Evolutionary conservation across 2,329 filamentous ascomycete species (phyloP).

Genomic region (Rasamsonia emersonii): DNA sequence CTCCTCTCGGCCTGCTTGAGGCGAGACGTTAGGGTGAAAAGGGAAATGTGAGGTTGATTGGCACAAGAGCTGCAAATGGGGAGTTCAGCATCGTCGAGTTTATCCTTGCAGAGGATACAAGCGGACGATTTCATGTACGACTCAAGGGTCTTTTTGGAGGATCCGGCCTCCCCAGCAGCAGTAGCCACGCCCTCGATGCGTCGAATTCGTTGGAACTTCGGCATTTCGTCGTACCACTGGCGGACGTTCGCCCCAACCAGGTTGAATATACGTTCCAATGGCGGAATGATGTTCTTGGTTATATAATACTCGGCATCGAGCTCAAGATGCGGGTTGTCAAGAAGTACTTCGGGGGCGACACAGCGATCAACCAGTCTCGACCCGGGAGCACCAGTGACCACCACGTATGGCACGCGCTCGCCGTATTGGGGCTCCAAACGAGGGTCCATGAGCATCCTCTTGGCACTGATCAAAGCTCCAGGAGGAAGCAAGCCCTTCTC

Average conservation of each 20-base stretch:
- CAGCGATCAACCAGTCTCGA: constrained; percentile 81
- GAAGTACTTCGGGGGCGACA: constrained; percentile 74
- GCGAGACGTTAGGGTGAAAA: constrained; percentile 55
- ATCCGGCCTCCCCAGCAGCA: constrained; percentile 22
- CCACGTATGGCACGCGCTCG: constrained; percentile 89
- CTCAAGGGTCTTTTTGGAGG: constrained; percentile 67
- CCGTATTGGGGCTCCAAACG: constrained; percentile 88
- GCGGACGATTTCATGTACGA: constrained; percentile 77
- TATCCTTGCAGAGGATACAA: constrained; percentile 66
- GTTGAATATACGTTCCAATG: constrained; percentile 92
- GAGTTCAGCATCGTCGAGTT: constrained; percentile 40
- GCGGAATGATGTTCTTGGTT: constrained; percentile 87
- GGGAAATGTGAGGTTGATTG: constrained; percentile 42
- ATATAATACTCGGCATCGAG: constrained; percentile 97
- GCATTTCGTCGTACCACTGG: constrained; percentile 94
- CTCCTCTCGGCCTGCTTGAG: constrained; percentile 57
- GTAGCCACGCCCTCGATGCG: constrained; percentile 43
- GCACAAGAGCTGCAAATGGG: constrained; percentile 34
- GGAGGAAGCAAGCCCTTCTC: constrained; percentile 72
- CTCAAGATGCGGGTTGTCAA: constrained; percentile 66
- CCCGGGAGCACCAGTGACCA: constrained; percentile 78
- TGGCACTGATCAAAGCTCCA: constrained; percentile 79
- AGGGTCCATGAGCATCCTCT: constrained; percentile 76
- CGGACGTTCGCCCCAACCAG: constrained; percentile 86
- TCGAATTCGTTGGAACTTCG: constrained; percentile 71